Evolutionary conservation across 148 eudicot species (phyloP).

Genomic region (Spergularia marina): DNA sequence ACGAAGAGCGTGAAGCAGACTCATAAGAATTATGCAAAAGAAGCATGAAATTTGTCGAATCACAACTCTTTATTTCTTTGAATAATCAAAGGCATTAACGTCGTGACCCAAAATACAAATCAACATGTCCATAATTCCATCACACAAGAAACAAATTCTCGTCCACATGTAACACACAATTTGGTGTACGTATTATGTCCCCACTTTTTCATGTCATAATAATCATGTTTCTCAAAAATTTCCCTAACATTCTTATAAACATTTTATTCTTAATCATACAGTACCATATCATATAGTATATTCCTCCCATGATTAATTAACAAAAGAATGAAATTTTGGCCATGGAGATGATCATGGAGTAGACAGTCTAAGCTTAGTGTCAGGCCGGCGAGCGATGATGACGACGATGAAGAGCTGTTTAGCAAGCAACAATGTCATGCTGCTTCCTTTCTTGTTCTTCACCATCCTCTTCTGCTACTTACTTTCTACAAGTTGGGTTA

Average conservation of each 20-base stretch:
- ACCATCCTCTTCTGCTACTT: slow-evolving; percentile 32
- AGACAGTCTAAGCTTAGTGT: background rate
- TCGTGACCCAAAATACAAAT: slow-evolving; percentile 4
- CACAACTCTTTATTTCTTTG: background rate
- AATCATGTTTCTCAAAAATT: too few species aligned
- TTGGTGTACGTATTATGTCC: background rate
- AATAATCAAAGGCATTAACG: slow-evolving; percentile 5
- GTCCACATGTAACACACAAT: slow-evolving; percentile 14
- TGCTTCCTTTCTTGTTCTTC: slow-evolving; percentile 26
- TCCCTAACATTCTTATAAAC: background rate
- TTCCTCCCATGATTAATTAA: background rate
- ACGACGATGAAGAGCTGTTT: background rate
- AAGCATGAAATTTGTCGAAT: background rate
- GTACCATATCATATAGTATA: background rate
- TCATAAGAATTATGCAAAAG: background rate
- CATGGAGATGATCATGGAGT: slow-evolving; percentile 12
- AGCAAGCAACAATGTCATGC: slow-evolving; percentile 3
- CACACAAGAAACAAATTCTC: slow-evolving; percentile 8
- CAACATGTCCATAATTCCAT: background rate
- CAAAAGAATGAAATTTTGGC: background rate
- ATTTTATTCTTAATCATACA: background rate
- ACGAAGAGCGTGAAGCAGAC: too few species aligned
- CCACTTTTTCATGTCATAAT: too few species aligned
- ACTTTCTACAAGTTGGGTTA: slow-evolving; percentile 36
- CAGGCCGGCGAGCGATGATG: background rate